A percentile compares a stretch with the other conserved stretches of the same genome.
Conservation (phyloP, 352 stramenopile genomes). For the Phytophthora hybrid region DNA sequence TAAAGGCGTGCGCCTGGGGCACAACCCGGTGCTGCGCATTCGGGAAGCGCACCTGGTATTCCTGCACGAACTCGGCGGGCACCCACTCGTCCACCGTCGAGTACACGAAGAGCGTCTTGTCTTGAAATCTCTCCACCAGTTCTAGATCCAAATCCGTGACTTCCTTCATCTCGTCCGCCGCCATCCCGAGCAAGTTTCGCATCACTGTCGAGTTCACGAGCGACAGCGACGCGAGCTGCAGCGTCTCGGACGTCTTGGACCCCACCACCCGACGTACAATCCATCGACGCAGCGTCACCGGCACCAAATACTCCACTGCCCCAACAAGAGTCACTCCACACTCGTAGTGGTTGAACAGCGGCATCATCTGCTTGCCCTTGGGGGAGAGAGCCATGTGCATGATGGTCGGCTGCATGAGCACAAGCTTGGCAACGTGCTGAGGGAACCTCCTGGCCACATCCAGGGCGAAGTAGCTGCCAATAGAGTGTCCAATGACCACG, state of each 20-base stretch:
- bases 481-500: constrained; percentile 75
- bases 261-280: constrained; percentile 55
- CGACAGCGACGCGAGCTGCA: constrained; percentile 61
- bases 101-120: constrained; percentile 76
- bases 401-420: constrained; percentile 79
- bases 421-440: constrained; percentile 60
- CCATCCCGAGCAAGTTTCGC: constrained; percentile 74
- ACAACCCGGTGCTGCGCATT: constrained; percentile 59
- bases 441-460: constrained; percentile 64
- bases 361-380: constrained; percentile 57
- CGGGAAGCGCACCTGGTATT: constrained; percentile 61
- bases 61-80: constrained; percentile 61
- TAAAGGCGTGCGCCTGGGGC: constrained; percentile 75
- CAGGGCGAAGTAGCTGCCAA: constrained; percentile 64
- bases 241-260: constrained; percentile 41
- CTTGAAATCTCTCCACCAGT: constrained; percentile 49
- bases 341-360: constrained; percentile 55
- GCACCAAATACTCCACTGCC: constrained; percentile 53
- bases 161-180: constrained; percentile 67
- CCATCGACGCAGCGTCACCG: constrained; percentile 51
- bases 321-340: constrained; percentile 46
- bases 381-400: constrained; percentile 63
- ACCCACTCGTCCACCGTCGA: constrained; percentile 77
- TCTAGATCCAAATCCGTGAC: constrained; percentile 56
- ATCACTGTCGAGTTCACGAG: constrained; percentile 68